Base-by-base conservation (phyloP, 805 yeast genomes). In the Hyphopichia homilentoma region DNA sequence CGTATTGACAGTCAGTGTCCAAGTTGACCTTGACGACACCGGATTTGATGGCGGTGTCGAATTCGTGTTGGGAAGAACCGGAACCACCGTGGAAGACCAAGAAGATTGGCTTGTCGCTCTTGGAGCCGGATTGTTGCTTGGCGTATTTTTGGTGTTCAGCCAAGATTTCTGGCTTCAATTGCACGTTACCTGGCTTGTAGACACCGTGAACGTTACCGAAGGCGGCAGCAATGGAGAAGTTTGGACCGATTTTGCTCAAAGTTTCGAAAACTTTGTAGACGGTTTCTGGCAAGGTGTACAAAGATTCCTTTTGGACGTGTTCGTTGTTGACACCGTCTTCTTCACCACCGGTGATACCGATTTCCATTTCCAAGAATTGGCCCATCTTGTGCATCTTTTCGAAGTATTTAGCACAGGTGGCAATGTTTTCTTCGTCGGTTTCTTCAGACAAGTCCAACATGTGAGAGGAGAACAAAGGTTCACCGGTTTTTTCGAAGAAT, bases 341-440 rank as follows among this genome's bases (percentile, higher is more conserved):
- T 77, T 93, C 98, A 82, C 98, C 98, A 74, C 98, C 98, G 65
- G 98, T 93, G 81, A 93, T 93, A 81, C 98, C 98, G 64, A 93
- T 93, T 78, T 93, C 98, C 98, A 93, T 93, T 79, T 93, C 98
- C 64, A 93, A 80, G 93, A 93, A 93, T 76, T 90, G 97, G 73
- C 79, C 75, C 79, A 90, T 75, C 73, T 84, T 87, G 65, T 94
- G 71, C 81, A 86, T 87, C 73, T 95, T 86, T 67, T 75, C 75
- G 74, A 93, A 90, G 81, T 93, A 93, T 73, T 86, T 82, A 68
- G 70, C 95, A 78, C 97, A 89, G 47, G 85, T 83, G 45, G 79
- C 81, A 54, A 93, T 90, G 84, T 93, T 93, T 74, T 84, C 94
- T 47, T 87, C 95, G 66, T 93, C 97, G 44, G 84, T 50, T 77